Evolutionary conservation across 179 eudicot species (phyloP), one percentile per base, ranked within the genome.

Genomic region (Drosera spatulata): DNA sequence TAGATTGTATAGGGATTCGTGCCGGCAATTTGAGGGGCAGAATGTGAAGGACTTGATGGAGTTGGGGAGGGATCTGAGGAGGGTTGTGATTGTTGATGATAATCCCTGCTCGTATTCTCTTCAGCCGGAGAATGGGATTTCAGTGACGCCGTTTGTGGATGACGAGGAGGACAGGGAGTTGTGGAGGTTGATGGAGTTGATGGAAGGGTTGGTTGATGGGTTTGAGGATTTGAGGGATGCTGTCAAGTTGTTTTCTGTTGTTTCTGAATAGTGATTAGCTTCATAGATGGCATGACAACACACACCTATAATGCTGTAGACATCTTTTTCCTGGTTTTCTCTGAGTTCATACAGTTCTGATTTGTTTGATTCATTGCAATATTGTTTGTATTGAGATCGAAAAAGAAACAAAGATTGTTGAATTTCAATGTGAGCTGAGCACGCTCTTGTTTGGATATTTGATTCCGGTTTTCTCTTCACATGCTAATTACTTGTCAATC

Each of bases 111-210:
- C 95, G 0, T 91, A 74, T 11, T 44, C 55, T 3, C 74, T 80
- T 41, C 95, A 91, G 63, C 83, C 88, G 0, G 87, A 84, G 10
- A 91, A 88, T 53, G 98, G 86, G 0, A 76, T 91, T 8, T 88
- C 77, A 41, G 75, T 91, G n/a, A 64, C 45, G 62, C 90, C 97
- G 1, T 91, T 91, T 69, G 61, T 65, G 0, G 82, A 81, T 65
- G 90, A 91, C 72, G 58, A 66, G 39, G 62, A 52, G 5, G 97
- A 91, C 68, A 62, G 41, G 10, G 95, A 88, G 69, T 65, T 83
- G 39, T 51, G 60, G 64, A 75, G 65, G 39, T 62, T 90, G 87
- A 66, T 80, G 56, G 47, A 66, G 58, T 78, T 88, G 43, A 75
- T 88, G 4, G 59, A 72, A 9, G 75, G 56, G 53, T 77, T 22